A percentile compares a stretch with the other conserved stretches of the same genome.
Conservation (phyloP, 148 eudicot genomes). For the Salicornia ramosissima region DNA sequence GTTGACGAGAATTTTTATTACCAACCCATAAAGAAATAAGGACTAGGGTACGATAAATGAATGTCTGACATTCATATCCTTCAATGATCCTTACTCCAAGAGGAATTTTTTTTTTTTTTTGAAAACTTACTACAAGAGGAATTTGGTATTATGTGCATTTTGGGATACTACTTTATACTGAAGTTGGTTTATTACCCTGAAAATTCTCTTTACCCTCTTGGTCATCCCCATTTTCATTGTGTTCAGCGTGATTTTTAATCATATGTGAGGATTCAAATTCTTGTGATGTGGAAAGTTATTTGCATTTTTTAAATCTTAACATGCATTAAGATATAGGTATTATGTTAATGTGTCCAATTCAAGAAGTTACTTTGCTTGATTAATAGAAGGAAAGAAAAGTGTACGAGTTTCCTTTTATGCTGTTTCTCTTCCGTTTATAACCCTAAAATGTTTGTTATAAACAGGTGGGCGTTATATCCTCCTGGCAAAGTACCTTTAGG, state of each 20-base stretch:
- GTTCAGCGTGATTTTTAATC: background rate
- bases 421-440: constrained; percentile 8
- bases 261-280: background rate
- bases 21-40: background rate
- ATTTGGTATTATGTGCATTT: background rate
- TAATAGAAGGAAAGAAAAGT: background rate
- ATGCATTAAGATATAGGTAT: background rate
- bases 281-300: background rate
- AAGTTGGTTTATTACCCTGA: background rate
- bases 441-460: constrained; percentile 15
- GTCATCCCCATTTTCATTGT: background rate
- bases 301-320: background rate
- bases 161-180: background rate
- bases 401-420: background rate
- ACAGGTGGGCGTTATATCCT: constrained; percentile 98
- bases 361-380: background rate
- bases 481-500: constrained; percentile 98
- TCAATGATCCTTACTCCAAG: background rate
- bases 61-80: background rate
- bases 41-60: background rate
- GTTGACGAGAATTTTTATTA: background rate
- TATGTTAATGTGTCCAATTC: background rate
- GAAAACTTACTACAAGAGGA: background rate
- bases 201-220: background rate
- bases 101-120: background rate